Evolutionary conservation across 140 eudicot genomes (phyloP).

Genomic region (Erigeron philadelphicus): DNA sequence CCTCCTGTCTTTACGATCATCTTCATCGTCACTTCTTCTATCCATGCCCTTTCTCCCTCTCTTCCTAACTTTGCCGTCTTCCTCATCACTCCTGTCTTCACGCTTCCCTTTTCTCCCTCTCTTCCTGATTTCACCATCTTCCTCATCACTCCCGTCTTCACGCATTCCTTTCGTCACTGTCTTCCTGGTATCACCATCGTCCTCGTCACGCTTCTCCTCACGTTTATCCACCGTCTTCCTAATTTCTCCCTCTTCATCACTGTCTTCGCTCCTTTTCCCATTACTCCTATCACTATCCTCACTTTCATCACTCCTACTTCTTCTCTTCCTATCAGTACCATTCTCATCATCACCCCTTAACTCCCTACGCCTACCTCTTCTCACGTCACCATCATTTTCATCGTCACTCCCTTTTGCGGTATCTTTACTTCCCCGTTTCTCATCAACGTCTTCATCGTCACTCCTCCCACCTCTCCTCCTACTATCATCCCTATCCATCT

Average conservation of each 20-base stretch:
- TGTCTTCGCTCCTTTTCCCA: constrained; percentile 9
- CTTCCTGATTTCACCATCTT: constrained; percentile 26
- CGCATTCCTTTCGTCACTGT: constrained; percentile 11
- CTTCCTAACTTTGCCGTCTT: constrained; percentile 16
- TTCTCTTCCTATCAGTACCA: neutral
- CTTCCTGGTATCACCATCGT: constrained; percentile 23
- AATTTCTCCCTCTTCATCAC: constrained; percentile 24
- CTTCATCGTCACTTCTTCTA: constrained; percentile 33
- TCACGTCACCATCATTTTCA: constrained; percentile 6
- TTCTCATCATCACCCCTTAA: neutral
- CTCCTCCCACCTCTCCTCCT: constrained; percentile 15
- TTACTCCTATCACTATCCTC: constrained; percentile 14
- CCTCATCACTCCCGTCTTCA: constrained; percentile 17
- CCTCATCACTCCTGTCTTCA: constrained; percentile 18
- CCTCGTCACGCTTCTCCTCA: constrained; percentile 15
- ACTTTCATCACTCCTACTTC: constrained; percentile 8
- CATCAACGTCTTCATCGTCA: constrained; percentile 5
- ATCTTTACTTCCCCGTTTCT: neutral
- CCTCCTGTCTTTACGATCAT: constrained; percentile 21
- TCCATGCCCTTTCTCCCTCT: constrained; percentile 15
- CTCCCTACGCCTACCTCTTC: constrained; percentile 1
- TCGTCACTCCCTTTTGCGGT: neutral
- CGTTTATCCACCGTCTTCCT: neutral
- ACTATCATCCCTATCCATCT: constrained; percentile 4
- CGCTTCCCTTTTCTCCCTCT: constrained; percentile 11